Conservation (phyloP, 805 yeast species). For the Ogataea trehaloabstinens region DNA sequence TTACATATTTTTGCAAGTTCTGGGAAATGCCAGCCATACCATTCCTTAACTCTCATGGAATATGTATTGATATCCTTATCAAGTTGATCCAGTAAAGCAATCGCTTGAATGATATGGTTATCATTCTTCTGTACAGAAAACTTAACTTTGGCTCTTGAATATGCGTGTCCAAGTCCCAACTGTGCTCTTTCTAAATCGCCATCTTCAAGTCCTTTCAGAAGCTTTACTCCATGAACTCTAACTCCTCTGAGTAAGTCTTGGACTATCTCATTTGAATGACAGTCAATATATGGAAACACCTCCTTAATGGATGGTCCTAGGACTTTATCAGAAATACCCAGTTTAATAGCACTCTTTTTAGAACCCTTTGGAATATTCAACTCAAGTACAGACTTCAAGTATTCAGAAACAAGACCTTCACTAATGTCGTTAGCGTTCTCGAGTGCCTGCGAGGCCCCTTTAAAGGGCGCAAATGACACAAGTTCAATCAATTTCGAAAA, state of each 20-base stretch:
- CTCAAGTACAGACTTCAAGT: conserved; percentile 84
- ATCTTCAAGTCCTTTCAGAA: conserved; percentile 85
- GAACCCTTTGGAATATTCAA: conserved; percentile 82
- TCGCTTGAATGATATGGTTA: conserved; percentile 98
- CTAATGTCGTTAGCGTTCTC: conserved; percentile 98
- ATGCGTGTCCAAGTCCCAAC: conserved; percentile 98
- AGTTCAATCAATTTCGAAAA: conserved; percentile 92
- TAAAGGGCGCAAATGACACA: conserved; percentile 95
- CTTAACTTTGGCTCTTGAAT: conserved; percentile 98
- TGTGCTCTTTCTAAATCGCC: conserved; percentile 98
- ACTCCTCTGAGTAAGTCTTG: conserved; percentile 96
- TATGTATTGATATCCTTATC: conserved; percentile 98
- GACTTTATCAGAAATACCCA: conserved; percentile 92
- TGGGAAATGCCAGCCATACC: conserved; percentile 99
- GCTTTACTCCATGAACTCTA: conserved; percentile 84
- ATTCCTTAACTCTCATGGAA: conserved; percentile 95
- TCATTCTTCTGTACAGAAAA: conserved; percentile 98
- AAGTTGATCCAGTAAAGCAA: conserved; percentile 93
- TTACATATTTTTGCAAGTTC: conserved; percentile 89
- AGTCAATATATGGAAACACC: conserved; percentile 81
- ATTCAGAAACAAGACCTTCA: conserved; percentile 94
- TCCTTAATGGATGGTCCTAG: conserved; percentile 97
- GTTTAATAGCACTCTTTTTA: conserved; percentile 61
- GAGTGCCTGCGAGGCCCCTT: conserved; percentile 98
- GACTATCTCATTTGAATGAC: conserved; percentile 85